Percentiles rank a stretch among this genome's conserved stretches.
Evolutionary conservation across 1,284 basidiomycete genomes (phyloP).

Genomic region (Melampsora larici-populina): DNA sequence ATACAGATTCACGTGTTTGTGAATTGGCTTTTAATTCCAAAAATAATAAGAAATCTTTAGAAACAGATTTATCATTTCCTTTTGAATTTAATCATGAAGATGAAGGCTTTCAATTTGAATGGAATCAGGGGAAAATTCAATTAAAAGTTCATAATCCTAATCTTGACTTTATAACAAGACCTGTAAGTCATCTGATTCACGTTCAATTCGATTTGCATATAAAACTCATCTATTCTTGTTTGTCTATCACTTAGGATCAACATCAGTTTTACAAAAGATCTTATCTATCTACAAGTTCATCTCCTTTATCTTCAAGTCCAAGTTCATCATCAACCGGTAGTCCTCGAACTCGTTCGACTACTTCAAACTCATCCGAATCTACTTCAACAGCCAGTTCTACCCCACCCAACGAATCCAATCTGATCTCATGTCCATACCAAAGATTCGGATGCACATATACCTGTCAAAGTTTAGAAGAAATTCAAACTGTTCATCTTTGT

Average conservation of each 20-base stretch:
- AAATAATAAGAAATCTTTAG: neutral
- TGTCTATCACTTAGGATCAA: too few species aligned
- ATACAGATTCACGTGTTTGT: neutral
- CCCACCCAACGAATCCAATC: neutral
- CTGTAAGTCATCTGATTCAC: too few species aligned
- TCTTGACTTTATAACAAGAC: too few species aligned
- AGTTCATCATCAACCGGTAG: too few species aligned
- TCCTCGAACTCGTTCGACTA: neutral
- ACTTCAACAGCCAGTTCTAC: constrained; percentile 4
- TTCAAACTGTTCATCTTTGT: neutral
- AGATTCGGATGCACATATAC: constrained; percentile 24
- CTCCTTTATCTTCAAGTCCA: too few species aligned
- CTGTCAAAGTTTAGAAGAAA: neutral
- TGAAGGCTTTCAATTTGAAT: neutral
- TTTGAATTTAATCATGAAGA: neutral
- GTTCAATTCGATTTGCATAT: too few species aligned
- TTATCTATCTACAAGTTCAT: too few species aligned
- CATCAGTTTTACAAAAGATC: too few species aligned
- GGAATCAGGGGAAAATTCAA: neutral
- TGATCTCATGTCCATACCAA: constrained; percentile 9
- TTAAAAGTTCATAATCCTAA: neutral
- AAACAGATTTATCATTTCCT: neutral
- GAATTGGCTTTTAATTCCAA: neutral
- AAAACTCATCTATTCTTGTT: too few species aligned
- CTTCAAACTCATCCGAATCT: neutral